Evolutionary conservation across 805 yeast species (phyloP).

Genomic region (Yarrowia sp.): DNA sequence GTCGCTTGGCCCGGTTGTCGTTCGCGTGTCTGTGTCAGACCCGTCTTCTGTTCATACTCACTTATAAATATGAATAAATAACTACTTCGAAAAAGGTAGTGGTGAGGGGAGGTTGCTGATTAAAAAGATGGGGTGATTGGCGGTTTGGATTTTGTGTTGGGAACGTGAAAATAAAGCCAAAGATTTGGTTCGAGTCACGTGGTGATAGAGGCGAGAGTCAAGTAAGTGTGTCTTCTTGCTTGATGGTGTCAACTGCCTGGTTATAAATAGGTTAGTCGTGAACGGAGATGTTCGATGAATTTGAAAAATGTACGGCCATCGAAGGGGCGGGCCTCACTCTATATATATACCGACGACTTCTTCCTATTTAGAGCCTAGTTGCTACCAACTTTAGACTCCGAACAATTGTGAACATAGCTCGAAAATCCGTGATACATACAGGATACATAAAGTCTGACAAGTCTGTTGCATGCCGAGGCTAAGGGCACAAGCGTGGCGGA

Average conservation of each 20-base stretch:
- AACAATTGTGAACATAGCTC: slow-evolving; percentile 37
- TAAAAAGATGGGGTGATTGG: slow-evolving; percentile 33
- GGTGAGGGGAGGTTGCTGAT: slow-evolving; percentile 23
- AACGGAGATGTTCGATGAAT: no score
- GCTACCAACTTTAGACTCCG: slow-evolving; percentile 39
- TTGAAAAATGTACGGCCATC: background rate
- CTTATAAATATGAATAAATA: slow-evolving; percentile 36
- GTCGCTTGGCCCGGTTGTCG: background rate
- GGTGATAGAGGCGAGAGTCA: slow-evolving; percentile 12
- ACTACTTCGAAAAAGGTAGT: slow-evolving; percentile 26
- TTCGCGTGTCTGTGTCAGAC: background rate
- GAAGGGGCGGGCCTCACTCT: slow-evolving; percentile 21
- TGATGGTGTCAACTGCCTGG: background rate
- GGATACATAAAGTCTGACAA: slow-evolving; percentile 18
- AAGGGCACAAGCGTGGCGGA: slow-evolving; percentile 11
- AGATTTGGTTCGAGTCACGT: slow-evolving; percentile 32
- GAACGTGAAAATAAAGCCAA: slow-evolving; percentile 38
- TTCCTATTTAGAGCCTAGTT: slow-evolving; percentile 11
- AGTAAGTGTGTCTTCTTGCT: background rate
- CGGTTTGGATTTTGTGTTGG: slow-evolving; percentile 35
- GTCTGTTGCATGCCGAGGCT: slow-evolving; percentile 35
- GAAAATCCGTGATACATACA: slow-evolving; percentile 11
- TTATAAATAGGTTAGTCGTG: slow-evolving; percentile 31
- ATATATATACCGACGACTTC: background rate
- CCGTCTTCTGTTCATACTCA: slow-evolving; percentile 18